phyloP scores from a whole-genome alignment of 768 basidiomycete species.

The Psilocybe cubensis region DNA sequence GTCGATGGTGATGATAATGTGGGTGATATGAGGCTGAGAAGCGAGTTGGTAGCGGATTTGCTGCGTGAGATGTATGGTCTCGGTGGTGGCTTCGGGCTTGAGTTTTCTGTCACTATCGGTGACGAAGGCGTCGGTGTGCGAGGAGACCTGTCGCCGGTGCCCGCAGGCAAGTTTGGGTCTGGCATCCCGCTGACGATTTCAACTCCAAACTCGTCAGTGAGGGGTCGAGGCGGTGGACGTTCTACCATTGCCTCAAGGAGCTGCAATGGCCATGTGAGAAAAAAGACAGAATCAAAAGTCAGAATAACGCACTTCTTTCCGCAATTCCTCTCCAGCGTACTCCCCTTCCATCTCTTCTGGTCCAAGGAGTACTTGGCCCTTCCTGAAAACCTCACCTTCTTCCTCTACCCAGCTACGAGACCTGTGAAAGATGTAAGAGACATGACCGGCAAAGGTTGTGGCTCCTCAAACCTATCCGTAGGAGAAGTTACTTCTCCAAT shows the following conservation, averaged over 20 bases:
- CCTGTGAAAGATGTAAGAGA: conserved; percentile 35
- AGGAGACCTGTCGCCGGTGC: conserved; percentile 7
- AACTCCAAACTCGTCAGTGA: conserved; percentile 63
- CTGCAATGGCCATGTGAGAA: conserved; percentile 37
- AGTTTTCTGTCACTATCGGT: conserved; percentile 30
- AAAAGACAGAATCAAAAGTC: background rate
- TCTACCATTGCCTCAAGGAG: conserved; percentile 87
- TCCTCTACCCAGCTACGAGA: conserved; percentile 87
- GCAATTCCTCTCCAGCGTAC: conserved; percentile 86
- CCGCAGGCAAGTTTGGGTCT: conserved; percentile 12
- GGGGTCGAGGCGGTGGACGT: conserved; percentile 75
- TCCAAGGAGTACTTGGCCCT: conserved; percentile 79
- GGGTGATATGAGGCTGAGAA: conserved; percentile 44
- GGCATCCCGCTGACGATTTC: conserved; percentile 33
- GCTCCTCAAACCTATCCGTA: conserved; percentile 51
- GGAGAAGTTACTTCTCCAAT: conserved; percentile 37
- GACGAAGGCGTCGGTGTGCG: conserved; percentile 26
- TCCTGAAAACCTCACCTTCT: conserved; percentile 96
- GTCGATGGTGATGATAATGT: conserved; percentile 18
- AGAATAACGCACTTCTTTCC: conserved; percentile 61
- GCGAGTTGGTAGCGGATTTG: conserved; percentile 51
- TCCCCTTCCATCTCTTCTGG: conserved; percentile 90
- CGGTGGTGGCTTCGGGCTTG: conserved; percentile 45
- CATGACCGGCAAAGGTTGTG: background rate
- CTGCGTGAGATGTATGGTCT: conserved; percentile 64